phyloP scores from a whole-genome alignment of 495 filamentous ascomycete species.

The Penicillium maclennaniae region DNA sequence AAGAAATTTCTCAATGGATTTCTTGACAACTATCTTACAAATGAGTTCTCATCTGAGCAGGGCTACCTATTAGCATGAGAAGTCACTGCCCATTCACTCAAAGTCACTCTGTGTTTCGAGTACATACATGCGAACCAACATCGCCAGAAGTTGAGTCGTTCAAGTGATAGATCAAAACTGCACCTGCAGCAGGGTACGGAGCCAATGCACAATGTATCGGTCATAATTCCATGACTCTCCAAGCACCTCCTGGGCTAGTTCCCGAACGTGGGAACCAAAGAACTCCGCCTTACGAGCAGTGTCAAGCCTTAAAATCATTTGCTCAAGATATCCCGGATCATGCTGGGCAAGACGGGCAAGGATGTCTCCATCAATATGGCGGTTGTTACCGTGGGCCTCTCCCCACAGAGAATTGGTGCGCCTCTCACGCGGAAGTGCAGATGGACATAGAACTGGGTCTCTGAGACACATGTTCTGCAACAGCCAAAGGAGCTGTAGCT shows the following conservation, averaged over 20 bases:
- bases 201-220: conserved; percentile 3
- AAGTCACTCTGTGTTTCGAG: not conserved
- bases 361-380: conserved; percentile 69
- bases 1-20: not conserved
- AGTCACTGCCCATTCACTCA: no score
- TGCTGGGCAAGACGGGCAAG: conserved; percentile 50
- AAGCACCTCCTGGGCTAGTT: conserved; percentile 2
- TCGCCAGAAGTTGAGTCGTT: not conserved
- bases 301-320: conserved; percentile 28
- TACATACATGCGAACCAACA: not conserved
- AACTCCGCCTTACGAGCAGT: not conserved
- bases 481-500: conserved; percentile 59
- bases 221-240: conserved; percentile 4
- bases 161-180: not conserved
- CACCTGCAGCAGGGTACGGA: conserved; percentile 15
- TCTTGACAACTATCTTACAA: no score
- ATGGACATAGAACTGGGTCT: conserved; percentile 38
- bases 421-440: conserved; percentile 24
- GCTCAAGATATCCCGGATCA: conserved; percentile 40
- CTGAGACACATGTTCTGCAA: conserved; percentile 56
- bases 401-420: conserved; percentile 25
- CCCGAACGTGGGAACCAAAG: not conserved
- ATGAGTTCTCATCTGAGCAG: no score
- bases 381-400: conserved; percentile 34
- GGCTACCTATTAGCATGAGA: no score